Evolutionary conservation across 805 yeast genomes (phyloP), one percentile per base, ranked within the genome.

Genomic region (Starmerella tilneyi): DNA sequence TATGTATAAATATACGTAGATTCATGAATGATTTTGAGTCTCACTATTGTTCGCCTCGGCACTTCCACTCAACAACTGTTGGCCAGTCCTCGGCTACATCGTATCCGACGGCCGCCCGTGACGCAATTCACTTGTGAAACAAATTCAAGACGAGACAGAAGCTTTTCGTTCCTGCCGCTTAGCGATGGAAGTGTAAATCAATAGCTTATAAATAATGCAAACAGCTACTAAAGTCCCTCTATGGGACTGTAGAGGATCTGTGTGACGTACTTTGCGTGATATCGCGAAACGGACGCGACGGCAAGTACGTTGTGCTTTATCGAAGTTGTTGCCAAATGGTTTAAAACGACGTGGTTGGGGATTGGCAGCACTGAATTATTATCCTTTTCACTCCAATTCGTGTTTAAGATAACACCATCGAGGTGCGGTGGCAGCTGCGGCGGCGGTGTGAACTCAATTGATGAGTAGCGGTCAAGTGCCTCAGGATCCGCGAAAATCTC

Each of bases 401-500:
- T 62, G 66, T 89, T 89, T 58, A 89, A 72, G 45, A 92, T 86
- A 45, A 92, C 97, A 57, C 82, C 81, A 61, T 92, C 98, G 49
- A 92, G 70, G 63, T 89, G 98, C 9, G 98, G 98, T 8, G 98
- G 98, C 41, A 92, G 70, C 59, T 83, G 94, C 19, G 98, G 98
- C 17, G 98, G 97, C 24, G 94, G 85, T 43, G 88, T 64, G 44
- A 65, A 63, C 45, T 66, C 74, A 23, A 62, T 60, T 9, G 66
- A 55, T 22, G 65, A 58, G 46, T 62, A 60, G 40, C 59, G 53
- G 48, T 66, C 70, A 48, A 66, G 56, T 9, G 63, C 66, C 81
- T 66, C 69, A 9, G 69, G 64, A 38, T 65, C 63, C 8, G 64
- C 61, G 47, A 69, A 68, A 24, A 68, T 64, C 24, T 57, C 66